phyloP scores from a whole-genome alignment of 164 flowering plant species.

The Nymphaea thermarum region DNA sequence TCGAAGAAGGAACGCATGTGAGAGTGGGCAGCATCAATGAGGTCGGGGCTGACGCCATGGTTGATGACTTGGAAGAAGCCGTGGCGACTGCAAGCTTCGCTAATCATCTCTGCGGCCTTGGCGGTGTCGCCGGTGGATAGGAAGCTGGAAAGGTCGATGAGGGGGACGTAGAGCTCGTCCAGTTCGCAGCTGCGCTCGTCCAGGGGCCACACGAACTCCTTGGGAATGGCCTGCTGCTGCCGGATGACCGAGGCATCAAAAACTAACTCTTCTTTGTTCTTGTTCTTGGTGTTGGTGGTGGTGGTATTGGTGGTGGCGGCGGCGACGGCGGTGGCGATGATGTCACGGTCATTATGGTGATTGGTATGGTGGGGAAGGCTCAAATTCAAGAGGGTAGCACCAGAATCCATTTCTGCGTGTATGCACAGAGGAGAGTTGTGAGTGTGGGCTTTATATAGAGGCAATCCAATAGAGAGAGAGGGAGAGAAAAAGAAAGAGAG shows the following conservation, averaged over 20 bases:
- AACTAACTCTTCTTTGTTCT: constrained; percentile 14
- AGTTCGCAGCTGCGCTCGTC: constrained; percentile 28
- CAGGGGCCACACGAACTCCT: constrained; percentile 75
- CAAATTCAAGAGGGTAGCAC: background rate
- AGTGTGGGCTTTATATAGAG: background rate
- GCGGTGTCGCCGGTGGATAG: constrained; percentile 30
- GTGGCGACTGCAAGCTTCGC: constrained; percentile 51
- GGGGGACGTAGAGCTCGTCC: constrained; percentile 42
- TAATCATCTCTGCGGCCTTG: constrained; percentile 28
- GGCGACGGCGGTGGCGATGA: background rate
- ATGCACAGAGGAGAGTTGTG: background rate
- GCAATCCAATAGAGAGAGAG: background rate
- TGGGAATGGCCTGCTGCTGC: constrained; percentile 35
- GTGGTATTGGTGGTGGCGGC: too few species aligned
- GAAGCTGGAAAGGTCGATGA: constrained; percentile 45
- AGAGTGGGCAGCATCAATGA: constrained; percentile 41
- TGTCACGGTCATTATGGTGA: background rate
- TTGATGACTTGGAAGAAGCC: constrained; percentile 73
- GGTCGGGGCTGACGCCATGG: constrained; percentile 41
- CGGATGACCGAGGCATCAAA: constrained; percentile 45
- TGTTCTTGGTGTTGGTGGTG: background rate
- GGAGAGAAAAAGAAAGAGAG: too few species aligned
- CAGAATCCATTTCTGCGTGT: background rate
- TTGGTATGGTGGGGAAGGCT: background rate
- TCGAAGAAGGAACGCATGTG: constrained; percentile 48